These are phyloP conservation scores for Candida arabinofermentans DNA, from an alignment of 805 yeast species.

Conservation along the genomic window DNA sequence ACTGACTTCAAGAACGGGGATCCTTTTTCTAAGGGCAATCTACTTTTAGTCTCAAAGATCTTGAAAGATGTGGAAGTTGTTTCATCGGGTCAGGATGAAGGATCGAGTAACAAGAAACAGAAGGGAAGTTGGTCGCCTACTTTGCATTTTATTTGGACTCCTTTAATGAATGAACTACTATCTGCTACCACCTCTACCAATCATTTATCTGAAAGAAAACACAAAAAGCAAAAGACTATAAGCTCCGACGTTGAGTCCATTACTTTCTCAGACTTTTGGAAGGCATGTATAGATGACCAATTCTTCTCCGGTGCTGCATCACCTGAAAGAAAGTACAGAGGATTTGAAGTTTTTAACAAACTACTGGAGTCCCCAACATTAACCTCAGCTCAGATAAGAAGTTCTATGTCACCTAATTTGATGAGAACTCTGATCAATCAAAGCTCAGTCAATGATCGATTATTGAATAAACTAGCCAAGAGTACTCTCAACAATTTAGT, in stretches of 20 bases:
- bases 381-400: slow-evolving; percentile 12
- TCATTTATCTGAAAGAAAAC: slow-evolving; percentile 20
- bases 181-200: slow-evolving; percentile 15
- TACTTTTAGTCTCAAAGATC: slow-evolving; percentile 56
- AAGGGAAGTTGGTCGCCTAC: slow-evolving; percentile 72
- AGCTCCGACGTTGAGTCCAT: slow-evolving; percentile 21
- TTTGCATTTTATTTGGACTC: slow-evolving; percentile 73
- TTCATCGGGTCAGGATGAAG: slow-evolving; percentile 35
- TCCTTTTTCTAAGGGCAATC: slow-evolving; percentile 70
- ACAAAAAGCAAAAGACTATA: slow-evolving; percentile 35
- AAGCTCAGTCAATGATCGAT: slow-evolving; percentile 58
- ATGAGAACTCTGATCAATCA: slow-evolving; percentile 75
- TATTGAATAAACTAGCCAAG: slow-evolving; percentile 64
- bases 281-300: slow-evolving; percentile 70
- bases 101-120: slow-evolving; percentile 38
- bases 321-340: slow-evolving; percentile 82
- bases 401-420: slow-evolving; percentile 58
- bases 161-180: slow-evolving; percentile 45
- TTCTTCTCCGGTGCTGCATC: slow-evolving; percentile 75
- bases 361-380: slow-evolving; percentile 33
- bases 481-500: slow-evolving; percentile 43
- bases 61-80: slow-evolving; percentile 52
- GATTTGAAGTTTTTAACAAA: slow-evolving; percentile 65
- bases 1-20: slow-evolving; percentile 64
- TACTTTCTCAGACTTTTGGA: slow-evolving; percentile 69